These are phyloP conservation scores for Boletus eberwhitei DNA, from an alignment of 768 basidiomycete species.

Conservation along the genomic window DNA sequence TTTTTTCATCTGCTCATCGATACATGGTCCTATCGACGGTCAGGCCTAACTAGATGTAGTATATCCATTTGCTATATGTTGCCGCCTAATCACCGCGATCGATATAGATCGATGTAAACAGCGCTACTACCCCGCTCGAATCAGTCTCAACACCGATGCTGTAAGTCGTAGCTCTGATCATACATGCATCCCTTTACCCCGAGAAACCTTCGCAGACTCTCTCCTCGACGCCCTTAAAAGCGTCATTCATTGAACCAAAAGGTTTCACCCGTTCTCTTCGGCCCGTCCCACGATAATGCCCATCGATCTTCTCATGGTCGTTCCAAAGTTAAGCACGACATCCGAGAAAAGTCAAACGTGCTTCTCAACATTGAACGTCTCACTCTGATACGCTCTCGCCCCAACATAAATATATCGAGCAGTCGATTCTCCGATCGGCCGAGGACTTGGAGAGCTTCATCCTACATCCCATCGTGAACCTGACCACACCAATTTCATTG, in stretches of 20 bases:
- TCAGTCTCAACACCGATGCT: not conserved
- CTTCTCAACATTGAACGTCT: not conserved
- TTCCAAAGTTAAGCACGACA: not conserved
- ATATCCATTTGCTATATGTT: not conserved
- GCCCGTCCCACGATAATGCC: conserved; percentile 1
- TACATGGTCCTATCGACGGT: not conserved
- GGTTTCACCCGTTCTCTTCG: not conserved
- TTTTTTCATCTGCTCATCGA: not conserved
- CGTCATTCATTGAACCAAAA: not conserved
- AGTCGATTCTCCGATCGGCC: conserved; percentile 6
- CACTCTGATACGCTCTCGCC: not conserved
- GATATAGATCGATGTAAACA: not conserved
- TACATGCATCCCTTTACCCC: not conserved
- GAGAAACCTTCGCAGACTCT: not conserved
- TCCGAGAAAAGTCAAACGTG: not conserved
- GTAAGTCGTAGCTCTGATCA: not conserved
- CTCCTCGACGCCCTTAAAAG: not conserved
- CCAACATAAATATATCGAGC: not conserved
- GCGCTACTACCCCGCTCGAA: not conserved
- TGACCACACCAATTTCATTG: not conserved
- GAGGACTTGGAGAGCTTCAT: conserved; percentile 6
- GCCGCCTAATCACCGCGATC: not conserved
- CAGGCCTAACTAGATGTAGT: not conserved
- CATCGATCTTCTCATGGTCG: conserved; percentile 1
- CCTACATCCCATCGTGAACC: not conserved